Conservation (phyloP, 1,284 basidiomycete species). For the Ceraceosorus guamensis region DNA sequence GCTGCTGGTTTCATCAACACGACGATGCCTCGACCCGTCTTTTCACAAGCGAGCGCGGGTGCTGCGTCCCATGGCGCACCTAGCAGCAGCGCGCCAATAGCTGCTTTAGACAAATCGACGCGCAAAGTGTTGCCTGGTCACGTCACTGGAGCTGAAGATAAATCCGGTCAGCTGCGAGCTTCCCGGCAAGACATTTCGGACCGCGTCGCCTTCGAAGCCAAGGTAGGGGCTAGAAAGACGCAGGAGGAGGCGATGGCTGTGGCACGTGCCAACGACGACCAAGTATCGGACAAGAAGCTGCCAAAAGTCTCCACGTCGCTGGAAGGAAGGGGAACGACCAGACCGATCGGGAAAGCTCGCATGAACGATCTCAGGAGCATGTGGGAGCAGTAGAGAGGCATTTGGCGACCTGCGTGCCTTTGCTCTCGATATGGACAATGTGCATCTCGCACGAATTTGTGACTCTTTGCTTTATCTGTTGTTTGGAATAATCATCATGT, state of each 20-base stretch:
- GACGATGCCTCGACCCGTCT: slow-evolving; percentile 17
- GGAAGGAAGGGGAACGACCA: slow-evolving; percentile 9
- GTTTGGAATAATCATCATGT: too few relatives aligned
- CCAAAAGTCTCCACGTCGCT: too few relatives aligned
- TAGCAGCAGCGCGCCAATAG: background rate
- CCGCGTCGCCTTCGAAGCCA: slow-evolving; percentile 14
- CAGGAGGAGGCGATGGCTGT: slow-evolving; percentile 14
- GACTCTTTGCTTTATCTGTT: too few relatives aligned
- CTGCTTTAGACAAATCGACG: too few relatives aligned
- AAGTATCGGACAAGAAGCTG: background rate
- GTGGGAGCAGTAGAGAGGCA: slow-evolving; percentile 40
- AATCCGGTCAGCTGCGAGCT: slow-evolving; percentile 16
- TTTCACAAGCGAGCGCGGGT: slow-evolving; percentile 10
- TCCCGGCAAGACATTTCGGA: slow-evolving; percentile 18
- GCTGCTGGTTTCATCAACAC: slow-evolving; percentile 34
- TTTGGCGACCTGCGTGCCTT: too few relatives aligned
- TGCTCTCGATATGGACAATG: too few relatives aligned
- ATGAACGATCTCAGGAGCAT: slow-evolving; percentile 28
- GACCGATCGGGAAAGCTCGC: slow-evolving; percentile 17
- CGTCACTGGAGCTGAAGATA: too few relatives aligned
- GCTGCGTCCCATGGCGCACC: background rate
- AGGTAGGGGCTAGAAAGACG: slow-evolving; percentile 16
- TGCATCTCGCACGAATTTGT: too few relatives aligned
- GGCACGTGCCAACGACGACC: background rate
- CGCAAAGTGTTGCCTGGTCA: background rate